Evolutionary conservation across 306 rosid genomes (phyloP).

Genomic region (Pyrus bretschneideri): DNA sequence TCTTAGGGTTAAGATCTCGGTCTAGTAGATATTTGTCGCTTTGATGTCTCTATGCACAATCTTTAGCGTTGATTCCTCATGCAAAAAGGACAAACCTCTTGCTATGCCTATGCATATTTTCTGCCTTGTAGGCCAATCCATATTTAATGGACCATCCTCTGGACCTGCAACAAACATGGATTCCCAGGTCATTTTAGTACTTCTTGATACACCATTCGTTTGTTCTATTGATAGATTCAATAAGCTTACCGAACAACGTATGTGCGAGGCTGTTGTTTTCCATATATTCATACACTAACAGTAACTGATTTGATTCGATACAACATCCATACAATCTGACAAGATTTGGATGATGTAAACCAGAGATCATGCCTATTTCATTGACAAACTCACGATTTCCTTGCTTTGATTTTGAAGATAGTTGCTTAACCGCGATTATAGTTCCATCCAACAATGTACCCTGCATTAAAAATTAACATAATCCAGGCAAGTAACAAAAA

Average conservation of each 20-base stretch:
- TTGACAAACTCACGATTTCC: constrained; percentile 58
- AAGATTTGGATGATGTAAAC: constrained; percentile 58
- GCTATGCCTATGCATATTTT: constrained; percentile 56
- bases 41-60: constrained; percentile 62
- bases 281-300: constrained; percentile 58
- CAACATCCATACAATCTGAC: constrained; percentile 59
- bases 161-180: not conserved
- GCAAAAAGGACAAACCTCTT: constrained; percentile 48
- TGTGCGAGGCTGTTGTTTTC: constrained; percentile 49
- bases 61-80: constrained; percentile 50
- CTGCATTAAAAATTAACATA: constrained; percentile 10
- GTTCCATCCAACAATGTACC: constrained; percentile 49
- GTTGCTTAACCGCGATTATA: constrained; percentile 52
- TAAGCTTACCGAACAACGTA: constrained; percentile 50
- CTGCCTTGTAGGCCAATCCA: constrained; percentile 56
- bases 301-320: constrained; percentile 42
- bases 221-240: not conserved
- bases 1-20: constrained; percentile 43
- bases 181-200: not conserved
- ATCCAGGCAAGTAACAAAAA: not conserved
- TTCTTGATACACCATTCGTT: not conserved
- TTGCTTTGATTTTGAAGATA: constrained; percentile 49
- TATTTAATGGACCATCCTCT: constrained; percentile 12
- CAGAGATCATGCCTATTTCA: constrained; percentile 58
- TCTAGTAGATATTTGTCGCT: constrained; percentile 52